Evolutionary conservation across 352 stramenopile genomes (phyloP).

Genomic region (Phytophthora sansomeana): DNA sequence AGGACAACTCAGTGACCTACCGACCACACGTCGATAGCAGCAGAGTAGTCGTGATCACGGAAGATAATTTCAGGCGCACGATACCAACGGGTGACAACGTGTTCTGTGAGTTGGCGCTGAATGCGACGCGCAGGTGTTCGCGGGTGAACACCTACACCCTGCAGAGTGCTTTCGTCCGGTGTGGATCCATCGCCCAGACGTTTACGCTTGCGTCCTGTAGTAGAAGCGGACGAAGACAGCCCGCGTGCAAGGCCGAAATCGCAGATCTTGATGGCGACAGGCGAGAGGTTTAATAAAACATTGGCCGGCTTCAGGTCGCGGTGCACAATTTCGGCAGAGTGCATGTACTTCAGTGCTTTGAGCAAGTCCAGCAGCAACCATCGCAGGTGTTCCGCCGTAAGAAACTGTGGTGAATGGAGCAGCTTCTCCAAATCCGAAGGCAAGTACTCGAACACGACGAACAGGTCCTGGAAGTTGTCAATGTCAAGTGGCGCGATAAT

Average conservation of each 20-base stretch:
- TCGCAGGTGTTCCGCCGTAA: conserved; percentile 84
- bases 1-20: conserved; percentile 47
- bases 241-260: conserved; percentile 85
- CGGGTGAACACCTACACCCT: conserved; percentile 74
- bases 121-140: conserved; percentile 81
- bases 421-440: conserved; percentile 88
- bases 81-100: conserved; percentile 97
- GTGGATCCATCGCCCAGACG: conserved; percentile 50
- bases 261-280: conserved; percentile 89
- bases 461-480: conserved; percentile 80
- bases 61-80: conserved; percentile 96
- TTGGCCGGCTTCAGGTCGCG: conserved; percentile 91
- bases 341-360: conserved; percentile 92
- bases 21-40: conserved; percentile 90
- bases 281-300: conserved; percentile 87
- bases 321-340: conserved; percentile 90
- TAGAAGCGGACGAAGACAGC: conserved; percentile 69
- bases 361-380: conserved; percentile 88
- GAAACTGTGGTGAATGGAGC: conserved; percentile 85
- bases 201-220: conserved; percentile 74
- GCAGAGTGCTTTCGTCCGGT: conserved; percentile 64
- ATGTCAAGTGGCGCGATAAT: conserved; percentile 86
- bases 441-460: conserved; percentile 89
- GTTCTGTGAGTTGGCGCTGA: conserved; percentile 93
- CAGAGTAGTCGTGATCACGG: conserved; percentile 88